Percentiles rank a stretch among this genome's conserved stretches.
Evolutionary conservation across 495 filamentous ascomycete species (phyloP).

Genomic region (Oidiodendron maius): DNA sequence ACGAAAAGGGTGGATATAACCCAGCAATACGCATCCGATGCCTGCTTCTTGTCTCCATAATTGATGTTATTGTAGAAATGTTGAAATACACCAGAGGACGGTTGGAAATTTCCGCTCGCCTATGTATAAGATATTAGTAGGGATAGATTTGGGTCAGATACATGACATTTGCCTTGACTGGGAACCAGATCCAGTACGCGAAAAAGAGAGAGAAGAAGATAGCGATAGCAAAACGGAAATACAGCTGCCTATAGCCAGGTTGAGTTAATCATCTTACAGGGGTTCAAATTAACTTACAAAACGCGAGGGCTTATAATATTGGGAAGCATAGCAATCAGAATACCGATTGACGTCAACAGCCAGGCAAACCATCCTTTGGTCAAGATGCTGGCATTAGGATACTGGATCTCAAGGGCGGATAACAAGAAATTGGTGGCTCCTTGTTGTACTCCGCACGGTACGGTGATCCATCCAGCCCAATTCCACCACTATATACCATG

Average conservation of each 20-base stretch:
- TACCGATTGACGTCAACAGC: slow-evolving; percentile 25
- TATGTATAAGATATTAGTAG: too few relatives aligned
- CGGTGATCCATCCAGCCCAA: slow-evolving; percentile 23
- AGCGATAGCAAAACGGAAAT: slow-evolving; percentile 23
- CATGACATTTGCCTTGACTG: slow-evolving; percentile 17
- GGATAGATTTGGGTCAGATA: too few relatives aligned
- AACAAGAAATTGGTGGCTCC: slow-evolving; percentile 30
- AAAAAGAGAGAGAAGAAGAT: slow-evolving; percentile 20
- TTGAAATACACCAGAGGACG: slow-evolving; percentile 17
- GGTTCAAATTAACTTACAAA: too few relatives aligned
- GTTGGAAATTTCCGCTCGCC: slow-evolving; percentile 20
- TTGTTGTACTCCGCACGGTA: slow-evolving; percentile 18
- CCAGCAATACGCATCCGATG: slow-evolving; percentile 24
- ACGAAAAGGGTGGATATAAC: slow-evolving; percentile 22
- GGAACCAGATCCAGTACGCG: slow-evolving; percentile 25
- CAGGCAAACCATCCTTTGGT: slow-evolving; percentile 28
- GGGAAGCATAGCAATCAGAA: slow-evolving; percentile 26
- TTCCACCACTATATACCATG: slow-evolving; percentile 14
- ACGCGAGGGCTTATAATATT: slow-evolving; percentile 25
- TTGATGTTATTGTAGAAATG: slow-evolving; percentile 27
- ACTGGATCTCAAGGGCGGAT: slow-evolving; percentile 26
- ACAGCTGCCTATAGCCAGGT: too few relatives aligned
- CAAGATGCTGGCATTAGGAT: slow-evolving; percentile 23
- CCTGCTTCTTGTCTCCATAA: slow-evolving; percentile 15
- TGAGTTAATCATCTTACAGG: too few relatives aligned